phyloP scores from a whole-genome alignment of 345 rosid genomes.

The Hibiscus syriacus region DNA sequence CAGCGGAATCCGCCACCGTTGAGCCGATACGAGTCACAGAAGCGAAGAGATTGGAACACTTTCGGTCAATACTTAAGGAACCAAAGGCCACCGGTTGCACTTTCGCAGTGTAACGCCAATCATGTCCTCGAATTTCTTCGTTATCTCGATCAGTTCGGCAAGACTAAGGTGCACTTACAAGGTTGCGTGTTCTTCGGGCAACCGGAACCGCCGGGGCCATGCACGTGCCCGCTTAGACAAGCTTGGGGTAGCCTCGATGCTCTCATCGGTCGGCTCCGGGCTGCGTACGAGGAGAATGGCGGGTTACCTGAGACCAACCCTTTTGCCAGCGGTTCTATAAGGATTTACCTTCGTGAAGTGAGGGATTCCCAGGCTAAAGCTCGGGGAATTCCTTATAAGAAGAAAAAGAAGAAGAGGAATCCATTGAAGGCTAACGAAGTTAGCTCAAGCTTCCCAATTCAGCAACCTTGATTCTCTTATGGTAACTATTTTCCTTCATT shows the following conservation, averaged over 20 bases:
- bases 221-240: constrained; percentile 73
- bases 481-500: not conserved
- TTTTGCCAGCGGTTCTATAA: constrained; percentile 61
- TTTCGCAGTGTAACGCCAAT: constrained; percentile 51
- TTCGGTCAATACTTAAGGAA: constrained; percentile 80
- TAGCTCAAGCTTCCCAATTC: constrained; percentile 35
- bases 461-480: constrained; percentile 23
- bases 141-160: constrained; percentile 81
- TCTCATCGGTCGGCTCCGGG: constrained; percentile 79
- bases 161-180: constrained; percentile 75
- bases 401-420: constrained; percentile 66
- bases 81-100: constrained; percentile 70
- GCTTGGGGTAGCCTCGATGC: constrained; percentile 98
- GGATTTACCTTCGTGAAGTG: constrained; percentile 71
- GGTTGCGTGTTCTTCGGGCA: constrained; percentile 74
- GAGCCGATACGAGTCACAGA: constrained; percentile 82
- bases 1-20: constrained; percentile 41
- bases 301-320: constrained; percentile 79
- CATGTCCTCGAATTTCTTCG: constrained; percentile 78
- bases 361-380: constrained; percentile 84
- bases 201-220: constrained; percentile 74
- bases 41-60: constrained; percentile 84
- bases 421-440: constrained; percentile 24
- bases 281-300: constrained; percentile 86
- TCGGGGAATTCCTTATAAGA: constrained; percentile 82